Base-by-base conservation (phyloP, 805 yeast genomes). In the Starmera pachycereana region DNA sequence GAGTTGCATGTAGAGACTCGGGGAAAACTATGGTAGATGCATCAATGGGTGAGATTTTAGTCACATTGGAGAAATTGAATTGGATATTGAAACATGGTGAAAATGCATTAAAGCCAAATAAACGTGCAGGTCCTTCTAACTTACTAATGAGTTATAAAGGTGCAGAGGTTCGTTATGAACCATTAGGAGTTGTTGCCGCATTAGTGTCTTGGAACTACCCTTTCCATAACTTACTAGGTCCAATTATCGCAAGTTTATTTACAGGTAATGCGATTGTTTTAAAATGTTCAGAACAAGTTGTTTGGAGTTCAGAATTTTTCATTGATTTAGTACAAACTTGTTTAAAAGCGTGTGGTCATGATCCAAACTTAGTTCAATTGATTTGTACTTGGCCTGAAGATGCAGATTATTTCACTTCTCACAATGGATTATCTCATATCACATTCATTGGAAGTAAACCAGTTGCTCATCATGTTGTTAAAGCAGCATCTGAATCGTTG, bases 191-290 rank as follows among this genome's bases (percentile, higher is more conserved):
- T 11, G 90, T 90, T 22, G 74, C 94, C 8, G 95, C 97, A 0
- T 68, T 92, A 44, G 86, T 92, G 1, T 85, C 96, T 4, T 92
- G 99, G 99, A 92, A 92, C 56, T 92, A 92, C 58, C 98, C 99
- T 0, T 80, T 92, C 60, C 98, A 92, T 58, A 92, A 92, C 60
- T 65, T 89, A 38, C 63, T 92, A 69, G 97, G 97, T 3, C 98
- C 98, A 2, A 69, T 92, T 2, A 78, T 89, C 41, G 94, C 97
- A 3, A 76, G 90, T 2, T 60, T 92, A 22, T 86, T 89, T 56
- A 77, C 96, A 6, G 99, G 98, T 5, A 90, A 92, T 54, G 88
- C 89, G 7, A 79, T 88, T 35, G 81, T 92, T 9, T 78, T 92
- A 40, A 92, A 92, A 58, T 90, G 98, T 63, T 86, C 96, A 10